phyloP scores from a whole-genome alignment of 2,329 filamentous ascomycete genomes.

The Aspergillus awamori region DNA sequence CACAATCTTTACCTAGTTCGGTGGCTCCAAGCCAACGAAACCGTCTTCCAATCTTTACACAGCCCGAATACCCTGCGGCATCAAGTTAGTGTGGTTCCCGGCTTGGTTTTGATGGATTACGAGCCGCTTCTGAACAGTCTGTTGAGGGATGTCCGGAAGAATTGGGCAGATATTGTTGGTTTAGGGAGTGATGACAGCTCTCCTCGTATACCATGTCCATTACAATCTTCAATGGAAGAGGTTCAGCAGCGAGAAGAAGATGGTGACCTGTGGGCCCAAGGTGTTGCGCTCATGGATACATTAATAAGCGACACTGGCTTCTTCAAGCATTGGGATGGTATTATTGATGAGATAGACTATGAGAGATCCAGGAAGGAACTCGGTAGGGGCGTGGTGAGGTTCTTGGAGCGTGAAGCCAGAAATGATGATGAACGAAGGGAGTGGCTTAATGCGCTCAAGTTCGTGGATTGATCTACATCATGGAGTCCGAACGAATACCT shows the following conservation, averaged over 20 bases:
- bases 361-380: constrained; percentile 25
- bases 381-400: constrained; percentile 25
- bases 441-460: constrained; percentile 26
- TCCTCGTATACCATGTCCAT: constrained; percentile 19
- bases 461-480: constrained; percentile 17
- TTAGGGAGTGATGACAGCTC: constrained; percentile 7
- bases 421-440: constrained; percentile 24
- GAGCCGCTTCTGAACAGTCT: constrained; percentile 24
- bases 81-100: constrained; percentile 27
- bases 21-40: constrained; percentile 21
- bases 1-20: constrained; percentile 28
- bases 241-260: constrained; percentile 25
- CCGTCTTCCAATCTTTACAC: constrained; percentile 24
- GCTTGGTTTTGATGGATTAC: constrained; percentile 27
- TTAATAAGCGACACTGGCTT: constrained; percentile 28
- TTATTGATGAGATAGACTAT: constrained; percentile 24
- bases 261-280: constrained; percentile 27
- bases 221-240: constrained; percentile 24
- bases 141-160: constrained; percentile 24
- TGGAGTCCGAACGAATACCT: too few species aligned
- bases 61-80: constrained; percentile 24
- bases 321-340: constrained; percentile 33
- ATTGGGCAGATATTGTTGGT: constrained; percentile 24
- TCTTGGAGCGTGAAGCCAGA: constrained; percentile 28
- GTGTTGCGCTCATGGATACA: constrained; percentile 27